Evolutionary conservation across 306 rosid genomes (phyloP), one percentile per base, ranked within the genome.

Genomic region (Inga oerstediana): DNA sequence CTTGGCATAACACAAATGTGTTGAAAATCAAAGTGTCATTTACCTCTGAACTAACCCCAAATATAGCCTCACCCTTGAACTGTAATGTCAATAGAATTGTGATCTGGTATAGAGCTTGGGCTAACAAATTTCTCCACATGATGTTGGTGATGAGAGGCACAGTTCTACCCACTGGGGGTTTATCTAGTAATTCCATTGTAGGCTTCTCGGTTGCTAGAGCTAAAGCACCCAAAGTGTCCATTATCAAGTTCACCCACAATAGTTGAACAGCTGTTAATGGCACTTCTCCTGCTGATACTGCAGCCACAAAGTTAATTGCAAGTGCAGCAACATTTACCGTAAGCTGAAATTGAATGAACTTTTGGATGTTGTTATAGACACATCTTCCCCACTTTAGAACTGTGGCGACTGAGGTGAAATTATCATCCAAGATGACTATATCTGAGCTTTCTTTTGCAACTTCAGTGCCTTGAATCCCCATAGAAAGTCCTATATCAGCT

Each of bases 381-480:
- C 85, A 76, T 70, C 85, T 76, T 76, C 85, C 81, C 81, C 81
- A 82, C 54, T n/a, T 80, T 4, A 84, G 4, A 68, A 84, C 81
- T 11, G 69, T 80, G 11, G 74, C 81, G 3, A 80, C 74, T 0
- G 87, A 79, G 9, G 87, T 59, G 37, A 84, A 84, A 37, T 80
- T 75, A 30, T 84, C 84, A 35, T 84, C 87, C 65, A 84, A 46
- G 34, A 84, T 68, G 15, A 84, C 84, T 32, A 84, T 69, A n/a
- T 84, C 84, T 34, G 84, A 84, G 84, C 87, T 79, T 34, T 80
- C 78, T 15, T 75, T 84, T 15, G 84, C 79, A 22, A 84, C 84
- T 22, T 80, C 84, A 4, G 81, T 84, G 7, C 87, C 87, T 7
- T 84, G 87, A 30, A 84, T 79, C 19, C 87, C 87, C 84, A 84